phyloP scores from a whole-genome alignment of 1,284 basidiomycete species.

The Sporisorium reilianum region DNA sequence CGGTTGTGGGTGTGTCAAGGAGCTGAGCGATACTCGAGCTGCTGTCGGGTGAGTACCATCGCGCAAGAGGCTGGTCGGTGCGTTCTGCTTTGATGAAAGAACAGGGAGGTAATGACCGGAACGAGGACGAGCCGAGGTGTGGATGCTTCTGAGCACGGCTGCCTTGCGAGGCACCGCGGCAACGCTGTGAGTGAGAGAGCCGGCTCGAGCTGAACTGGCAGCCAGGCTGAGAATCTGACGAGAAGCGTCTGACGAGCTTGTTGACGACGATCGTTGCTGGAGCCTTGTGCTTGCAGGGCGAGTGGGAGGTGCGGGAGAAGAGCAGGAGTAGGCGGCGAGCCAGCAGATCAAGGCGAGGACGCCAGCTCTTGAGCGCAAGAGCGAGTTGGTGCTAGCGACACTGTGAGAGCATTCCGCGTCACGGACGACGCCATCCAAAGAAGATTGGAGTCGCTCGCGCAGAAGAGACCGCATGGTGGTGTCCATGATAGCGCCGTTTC shows the following conservation, averaged over 20 bases:
- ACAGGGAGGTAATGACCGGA: slow-evolving; percentile 10
- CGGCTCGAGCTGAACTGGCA: background rate
- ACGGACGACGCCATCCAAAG: slow-evolving; percentile 37
- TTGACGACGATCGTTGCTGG: background rate
- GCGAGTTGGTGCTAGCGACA: slow-evolving; percentile 21
- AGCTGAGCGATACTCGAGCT: slow-evolving; percentile 26
- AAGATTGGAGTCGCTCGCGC: slow-evolving; percentile 36
- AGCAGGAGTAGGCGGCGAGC: slow-evolving; percentile 42
- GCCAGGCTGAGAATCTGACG: slow-evolving; percentile 10
- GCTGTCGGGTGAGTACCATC: slow-evolving; percentile 2
- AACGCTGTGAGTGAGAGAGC: background rate
- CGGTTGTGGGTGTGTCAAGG: slow-evolving; percentile 31
- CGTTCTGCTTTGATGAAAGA: slow-evolving; percentile 1
- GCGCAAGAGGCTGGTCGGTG: background rate
- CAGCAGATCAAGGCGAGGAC: slow-evolving; percentile 41
- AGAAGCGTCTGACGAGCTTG: background rate
- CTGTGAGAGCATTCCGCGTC: slow-evolving; percentile 30
- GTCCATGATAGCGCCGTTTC: slow-evolving; percentile 24
- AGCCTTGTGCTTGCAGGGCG: background rate
- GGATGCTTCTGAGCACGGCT: slow-evolving; percentile 28
- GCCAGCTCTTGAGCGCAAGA: slow-evolving; percentile 35
- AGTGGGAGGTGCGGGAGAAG: slow-evolving; percentile 15
- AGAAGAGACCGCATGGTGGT: slow-evolving; percentile 34
- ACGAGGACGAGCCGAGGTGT: slow-evolving; percentile 28
- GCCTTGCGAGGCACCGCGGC: slow-evolving; percentile 20